Evolutionary conservation across 2,329 filamentous ascomycete genomes (phyloP), one percentile per base, ranked within the genome.

Genomic region (Cadophora gregata): DNA sequence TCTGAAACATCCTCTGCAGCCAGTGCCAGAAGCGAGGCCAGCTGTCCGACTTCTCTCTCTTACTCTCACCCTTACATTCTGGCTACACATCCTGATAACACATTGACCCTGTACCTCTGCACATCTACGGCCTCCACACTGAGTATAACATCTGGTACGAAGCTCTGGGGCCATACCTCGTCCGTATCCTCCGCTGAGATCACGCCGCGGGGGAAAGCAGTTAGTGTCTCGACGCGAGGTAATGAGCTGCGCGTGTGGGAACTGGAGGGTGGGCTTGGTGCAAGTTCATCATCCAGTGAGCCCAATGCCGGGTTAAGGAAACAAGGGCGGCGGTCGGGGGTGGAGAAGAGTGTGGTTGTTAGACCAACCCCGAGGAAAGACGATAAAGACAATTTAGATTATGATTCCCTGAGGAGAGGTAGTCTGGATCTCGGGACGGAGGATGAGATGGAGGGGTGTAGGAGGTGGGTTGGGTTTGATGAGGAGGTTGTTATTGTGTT

Each of bases 141-240:
- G 0, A 82, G 81, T 2, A 86, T 93, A 64, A 84, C 86, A 67
- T 77, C 84, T 0, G 89, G 88, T 1, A 86, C 82, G 61, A 82
- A 88, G 50, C 81, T 93, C 7, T 92, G 89, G 88, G 90, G 90
- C 3, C 90, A 92, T 72, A 92, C 90, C 1, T 90, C 89, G 5
- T 88, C 87, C 0, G 87, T 93, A 1, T 88, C 86, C 9, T 85
- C 86, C 1, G 89, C 88, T 6, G 84, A 91, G 67, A 87, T 93
- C n/a, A 89, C 87, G 42, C 83, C 86, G 61, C 82, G 88, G 25
- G 90, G 90, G 6, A 91, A 90, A 76, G 90, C 90, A 0, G 87
- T 92, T 0, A 91, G 88, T 5, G 85, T 92, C 56, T 90, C 87
- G 73, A 81, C 83, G 16, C 79, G 83, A 24, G 89, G 89, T 6